Evolutionary conservation across 1,284 basidiomycete species (phyloP).

Genomic region (Agaricales sp.): DNA sequence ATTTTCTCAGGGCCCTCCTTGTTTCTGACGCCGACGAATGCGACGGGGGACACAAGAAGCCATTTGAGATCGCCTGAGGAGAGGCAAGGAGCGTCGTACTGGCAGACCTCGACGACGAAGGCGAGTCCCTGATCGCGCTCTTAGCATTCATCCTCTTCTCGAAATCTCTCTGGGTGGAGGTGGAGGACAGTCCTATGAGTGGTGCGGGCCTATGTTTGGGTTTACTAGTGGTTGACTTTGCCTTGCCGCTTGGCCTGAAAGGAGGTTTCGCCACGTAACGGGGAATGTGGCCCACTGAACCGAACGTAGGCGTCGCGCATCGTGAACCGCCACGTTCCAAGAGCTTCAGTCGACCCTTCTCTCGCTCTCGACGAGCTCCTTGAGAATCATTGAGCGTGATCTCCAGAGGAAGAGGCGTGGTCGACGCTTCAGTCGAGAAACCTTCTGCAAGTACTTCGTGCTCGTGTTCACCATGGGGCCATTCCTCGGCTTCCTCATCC

Average conservation of each 20-base stretch:
- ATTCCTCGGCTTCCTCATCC: neutral
- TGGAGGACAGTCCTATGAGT: neutral
- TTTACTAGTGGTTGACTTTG: neutral
- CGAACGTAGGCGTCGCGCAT: constrained; percentile 48
- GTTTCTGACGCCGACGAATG: no score
- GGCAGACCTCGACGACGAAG: neutral
- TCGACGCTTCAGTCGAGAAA: constrained; percentile 13
- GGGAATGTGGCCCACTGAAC: constrained; percentile 22
- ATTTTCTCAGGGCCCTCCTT: no score
- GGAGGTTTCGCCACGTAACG: neutral
- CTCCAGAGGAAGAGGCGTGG: constrained; percentile 18
- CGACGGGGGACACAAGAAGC: no score
- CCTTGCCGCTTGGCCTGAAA: neutral
- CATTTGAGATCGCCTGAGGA: neutral
- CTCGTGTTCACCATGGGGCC: neutral
- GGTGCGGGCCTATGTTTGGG: neutral
- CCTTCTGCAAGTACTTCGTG: constrained; percentile 15
- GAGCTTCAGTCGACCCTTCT: neutral
- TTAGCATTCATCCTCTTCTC: neutral
- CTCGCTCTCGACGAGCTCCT: constrained; percentile 15
- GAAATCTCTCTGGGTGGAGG: neutral
- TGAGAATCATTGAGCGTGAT: constrained; percentile 13
- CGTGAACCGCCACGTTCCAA: constrained; percentile 30
- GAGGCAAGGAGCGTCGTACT: neutral
- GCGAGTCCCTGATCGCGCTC: neutral